phyloP scores from a whole-genome alignment of 2,329 filamentous ascomycete species.

The Lecanicillium sp. region DNA sequence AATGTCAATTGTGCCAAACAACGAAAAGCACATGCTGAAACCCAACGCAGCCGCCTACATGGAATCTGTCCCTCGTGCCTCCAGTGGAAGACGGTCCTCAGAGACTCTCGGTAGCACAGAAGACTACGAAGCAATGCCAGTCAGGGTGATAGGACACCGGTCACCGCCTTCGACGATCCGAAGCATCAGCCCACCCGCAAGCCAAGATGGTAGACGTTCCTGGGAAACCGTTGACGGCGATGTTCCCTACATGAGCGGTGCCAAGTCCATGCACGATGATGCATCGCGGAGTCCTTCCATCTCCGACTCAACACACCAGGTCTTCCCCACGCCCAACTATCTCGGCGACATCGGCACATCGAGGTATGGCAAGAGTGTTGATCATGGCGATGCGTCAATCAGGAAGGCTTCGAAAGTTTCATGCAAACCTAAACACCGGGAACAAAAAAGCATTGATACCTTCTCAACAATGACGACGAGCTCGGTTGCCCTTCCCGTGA shows the following conservation, averaged over 20 bases:
- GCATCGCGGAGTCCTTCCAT: conserved; percentile 22
- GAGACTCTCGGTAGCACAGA: conserved; percentile 22
- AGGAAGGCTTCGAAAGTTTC: not conserved
- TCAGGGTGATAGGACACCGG: conserved; percentile 5
- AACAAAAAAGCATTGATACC: conserved; percentile 19
- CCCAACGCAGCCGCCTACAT: conserved; percentile 19
- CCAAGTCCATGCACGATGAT: conserved; percentile 21
- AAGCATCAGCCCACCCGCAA: conserved; percentile 6
- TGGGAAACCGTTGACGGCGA: conserved; percentile 17
- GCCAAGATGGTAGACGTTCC: conserved; percentile 5
- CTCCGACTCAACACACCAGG: conserved; percentile 26
- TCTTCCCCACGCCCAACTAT: conserved; percentile 26
- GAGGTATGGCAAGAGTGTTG: not conserved
- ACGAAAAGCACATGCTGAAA: conserved; percentile 17
- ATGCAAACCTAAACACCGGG: conserved; percentile 5
- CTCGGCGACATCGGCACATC: conserved; percentile 19
- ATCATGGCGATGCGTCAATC: not conserved
- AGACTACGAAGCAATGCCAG: not conserved
- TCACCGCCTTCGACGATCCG: not conserved
- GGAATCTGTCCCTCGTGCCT: conserved; percentile 21
- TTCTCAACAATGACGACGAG: conserved; percentile 28
- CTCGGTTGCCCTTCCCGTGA: conserved; percentile 26
- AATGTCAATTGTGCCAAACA: conserved; percentile 11
- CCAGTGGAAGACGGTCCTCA: conserved; percentile 21
- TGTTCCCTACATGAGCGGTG: conserved; percentile 19